phyloP scores from a whole-genome alignment of 805 yeast species.

The Candida methanosorbosa region DNA sequence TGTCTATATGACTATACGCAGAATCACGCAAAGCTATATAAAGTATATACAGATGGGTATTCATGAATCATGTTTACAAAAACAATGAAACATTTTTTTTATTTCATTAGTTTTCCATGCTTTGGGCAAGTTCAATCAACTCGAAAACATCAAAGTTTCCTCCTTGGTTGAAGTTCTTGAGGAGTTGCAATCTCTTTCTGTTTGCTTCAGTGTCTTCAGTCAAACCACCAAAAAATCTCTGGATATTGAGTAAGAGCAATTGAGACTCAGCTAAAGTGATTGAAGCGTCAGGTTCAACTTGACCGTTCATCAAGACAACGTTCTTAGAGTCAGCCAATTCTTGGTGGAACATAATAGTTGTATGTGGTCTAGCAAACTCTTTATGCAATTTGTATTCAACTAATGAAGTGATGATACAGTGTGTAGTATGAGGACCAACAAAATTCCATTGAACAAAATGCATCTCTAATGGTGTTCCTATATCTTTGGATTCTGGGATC shows the following conservation, averaged over 20 bases:
- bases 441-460: conserved; percentile 93
- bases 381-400: conserved; percentile 87
- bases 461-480: conserved; percentile 48
- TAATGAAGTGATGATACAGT: conserved; percentile 83
- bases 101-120: conserved; percentile 37
- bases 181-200: conserved; percentile 43
- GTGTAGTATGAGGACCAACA: conserved; percentile 75
- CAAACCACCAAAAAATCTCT: conserved; percentile 74
- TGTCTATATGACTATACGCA: too few species aligned
- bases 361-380: conserved; percentile 93
- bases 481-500: background rate
- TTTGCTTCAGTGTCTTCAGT: conserved; percentile 32
- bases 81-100: too few species aligned
- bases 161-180: conserved; percentile 66
- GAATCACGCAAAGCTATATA: too few species aligned
- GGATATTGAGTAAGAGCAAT: conserved; percentile 63
- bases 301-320: conserved; percentile 78
- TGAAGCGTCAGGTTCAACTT: conserved; percentile 62
- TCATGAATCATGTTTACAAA: too few species aligned
- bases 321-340: conserved; percentile 56
- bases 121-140: conserved; percentile 65
- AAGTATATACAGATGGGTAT: too few species aligned
- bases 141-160: conserved; percentile 55
- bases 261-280: conserved; percentile 72
- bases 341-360: conserved; percentile 80